Base-by-base conservation (phyloP, 306 rosid genomes). In the Begonia fuchsioides region DNA sequence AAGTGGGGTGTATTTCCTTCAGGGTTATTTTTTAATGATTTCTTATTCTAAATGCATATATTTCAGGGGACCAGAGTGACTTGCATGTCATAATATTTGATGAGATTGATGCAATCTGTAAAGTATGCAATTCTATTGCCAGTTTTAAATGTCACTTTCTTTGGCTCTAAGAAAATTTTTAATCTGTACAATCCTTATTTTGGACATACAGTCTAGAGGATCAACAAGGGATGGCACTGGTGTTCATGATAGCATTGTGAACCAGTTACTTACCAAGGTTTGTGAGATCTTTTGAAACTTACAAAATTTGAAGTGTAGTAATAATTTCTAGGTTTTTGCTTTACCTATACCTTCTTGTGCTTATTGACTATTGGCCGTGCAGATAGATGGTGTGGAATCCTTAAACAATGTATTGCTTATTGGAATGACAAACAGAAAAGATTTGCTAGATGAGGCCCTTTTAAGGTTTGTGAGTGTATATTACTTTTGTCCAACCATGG, bases 371-470 rank as follows among this genome's bases (percentile, higher is more conserved):
- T 46, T 51, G 71, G 54, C 56, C 67, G 65, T 73, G 52, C 83
- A 92, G 98, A 92, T 92, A 59, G 98, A 92, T 82, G 98, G 98
- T 43, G 98, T 92, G 68, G 98, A 92, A 62, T 82, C 98, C 13
- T 68, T 92, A 47, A 92, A 92, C 63, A 92, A 92, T 85, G 96
- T 92, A 47, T 72, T 92, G 71, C 98, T 92, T 66, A 92, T 92
- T 77, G 98, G 98, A 68, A 92, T 92, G 96, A 92, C 98, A 49
- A 92, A 92, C 79, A 82, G 98, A 73, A 92, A 85, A 73, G 96
- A 92, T 69, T 70, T 92, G 75, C 90, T 92, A 73, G 98, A 92
- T 75, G 98, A 85, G 66, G 98, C 98, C 43, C 93, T 92, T 63
- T 55, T 92, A 71, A 79, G 98, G 98, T 92, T 51, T 65, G 14